These are phyloP conservation scores for Saccharomyces hybrid DNA, from an alignment of 1,139 yeast species.

Conservation along the genomic window DNA sequence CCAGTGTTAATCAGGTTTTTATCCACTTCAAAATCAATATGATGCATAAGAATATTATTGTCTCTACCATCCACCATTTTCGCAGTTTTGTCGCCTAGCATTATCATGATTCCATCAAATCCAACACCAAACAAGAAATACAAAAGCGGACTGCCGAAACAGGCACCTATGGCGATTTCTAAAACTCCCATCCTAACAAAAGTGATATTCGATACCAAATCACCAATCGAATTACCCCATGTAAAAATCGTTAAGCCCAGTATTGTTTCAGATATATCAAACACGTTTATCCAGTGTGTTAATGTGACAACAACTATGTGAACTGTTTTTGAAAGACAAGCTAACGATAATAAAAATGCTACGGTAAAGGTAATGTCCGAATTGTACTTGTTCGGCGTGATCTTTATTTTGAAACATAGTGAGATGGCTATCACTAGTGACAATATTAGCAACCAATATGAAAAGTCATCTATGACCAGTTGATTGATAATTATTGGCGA, in stretches of 20 bases:
- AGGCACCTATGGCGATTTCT: constrained; percentile 88
- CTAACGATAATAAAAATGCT: constrained; percentile 64
- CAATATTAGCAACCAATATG: too few relatives aligned
- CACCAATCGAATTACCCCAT: constrained; percentile 86
- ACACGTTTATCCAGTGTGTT: constrained; percentile 53
- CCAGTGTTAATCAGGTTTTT: constrained; percentile 46
- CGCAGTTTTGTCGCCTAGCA: constrained; percentile 20
- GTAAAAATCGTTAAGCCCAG: constrained; percentile 84
- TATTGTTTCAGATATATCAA: constrained; percentile 66
- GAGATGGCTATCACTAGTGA: too few relatives aligned
- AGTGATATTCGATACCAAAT: too few relatives aligned
- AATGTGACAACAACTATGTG: constrained; percentile 66
- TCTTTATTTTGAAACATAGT: too few relatives aligned
- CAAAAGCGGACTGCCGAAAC: constrained; percentile 86
- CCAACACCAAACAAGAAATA: constrained; percentile 60
- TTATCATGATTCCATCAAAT: constrained; percentile 52
- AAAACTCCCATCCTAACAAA: too few relatives aligned
- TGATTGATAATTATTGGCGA: too few relatives aligned
- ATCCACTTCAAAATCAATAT: constrained; percentile 38
- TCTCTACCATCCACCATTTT: neutral
- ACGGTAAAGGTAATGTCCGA: too few relatives aligned
- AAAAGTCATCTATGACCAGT: too few relatives aligned
- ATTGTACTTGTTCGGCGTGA: too few relatives aligned
- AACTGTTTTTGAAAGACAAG: constrained; percentile 73
- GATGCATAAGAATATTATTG: constrained; percentile 4